Base-by-base conservation (phyloP, 2,329 filamentous ascomycete species). In the Purpureocillium takamizusanense region DNA sequence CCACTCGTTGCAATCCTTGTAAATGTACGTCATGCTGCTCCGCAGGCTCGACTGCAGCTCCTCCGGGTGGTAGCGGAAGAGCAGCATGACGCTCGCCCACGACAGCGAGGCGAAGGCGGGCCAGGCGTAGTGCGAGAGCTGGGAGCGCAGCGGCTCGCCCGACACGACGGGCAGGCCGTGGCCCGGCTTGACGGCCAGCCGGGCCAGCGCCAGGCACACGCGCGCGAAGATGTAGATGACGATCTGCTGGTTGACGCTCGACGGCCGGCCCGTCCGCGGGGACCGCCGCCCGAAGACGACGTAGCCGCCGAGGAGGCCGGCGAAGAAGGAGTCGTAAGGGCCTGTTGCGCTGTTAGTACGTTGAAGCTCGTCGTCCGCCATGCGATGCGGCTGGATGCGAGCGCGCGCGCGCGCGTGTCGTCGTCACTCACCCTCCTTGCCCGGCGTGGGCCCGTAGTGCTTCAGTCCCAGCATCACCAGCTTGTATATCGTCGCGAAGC, bases 1-100 rank as follows among this genome's bases (percentile, higher is more conserved):
- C 87, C 90, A 98, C 42, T 84, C 73, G 54, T 95, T 84, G 46
- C 85, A 87, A 61, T 97, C 84, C 42, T 78, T 73, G 59, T 90
- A 98, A 70, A 98, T 95, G 57, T 98, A 98, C 51, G 78, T 86
- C 92, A 98, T 98, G 67, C 88, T 95, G 64, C 81, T 89, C 60
- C 87, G 76, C 70, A 98, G 65, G 61, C 89, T 95, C 43, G 81
- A 78, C 72, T 95, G 92, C 56, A 98, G 74, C 40, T 85, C 86
- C 52, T 94, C 86, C 5, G 92, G 88, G 66, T 97, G 81, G 76
- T 84, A 86, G 52, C 85, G 77, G 69, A 95, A 98, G 44, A 98
- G 64, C 66, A 90, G 87, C 92, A 98, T 98, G 46, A 98, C 88
- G 54, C 79, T 70, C 4, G 83, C 92, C 92, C 92, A 98, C 55